Evolutionary conservation across 306 rosid genomes (phyloP), one percentile per base, ranked within the genome.

Genomic region (Cucurbita pepo): DNA sequence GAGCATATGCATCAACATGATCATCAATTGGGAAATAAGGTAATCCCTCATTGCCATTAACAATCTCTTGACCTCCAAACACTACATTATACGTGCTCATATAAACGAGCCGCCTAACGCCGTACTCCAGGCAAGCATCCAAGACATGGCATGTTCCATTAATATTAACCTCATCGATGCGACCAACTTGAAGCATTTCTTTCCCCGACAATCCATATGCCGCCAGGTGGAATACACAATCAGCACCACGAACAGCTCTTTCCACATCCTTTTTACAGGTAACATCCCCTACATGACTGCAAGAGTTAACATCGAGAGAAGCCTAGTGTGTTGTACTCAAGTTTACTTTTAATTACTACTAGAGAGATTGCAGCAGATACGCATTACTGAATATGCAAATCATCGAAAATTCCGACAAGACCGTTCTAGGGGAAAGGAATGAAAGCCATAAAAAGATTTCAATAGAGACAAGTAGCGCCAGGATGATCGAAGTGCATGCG

Each of bases 151-250:
- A 89, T 19, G 98, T 94, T 25, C 98, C 98, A 38, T 80, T 89
- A 25, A 94, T 87, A 77, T 94, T 94, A 30, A 90, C 94, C 72
- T 83, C 74, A 59, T 94, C 98, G 30, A 89, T 83, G 10, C 94
- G 92, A 45, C 92, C 84, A 0, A 89, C 83, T 55, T 90, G 98
- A 65, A 90, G 88, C 96, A 94, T 90, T 84, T 94, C 89, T 62
- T 90, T 94, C 3, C 98, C 98, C 0, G 98, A 94, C 92, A 90
- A 86, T 4, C 98, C 96, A 22, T 81, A 89, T 8, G 97, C 87
- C 0, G 97, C 97, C 2, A 90, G 85, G 69, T 94, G 98, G 86
- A 93, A 93, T 7, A 93, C 98, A 60, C 97, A 93, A 38, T 87
- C 83, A 5, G 80, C 90, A 55, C 96, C 95, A 0, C 86, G 81